Conservation (phyloP, 352 stramenopile species). For the Phytophthora syringae region DNA sequence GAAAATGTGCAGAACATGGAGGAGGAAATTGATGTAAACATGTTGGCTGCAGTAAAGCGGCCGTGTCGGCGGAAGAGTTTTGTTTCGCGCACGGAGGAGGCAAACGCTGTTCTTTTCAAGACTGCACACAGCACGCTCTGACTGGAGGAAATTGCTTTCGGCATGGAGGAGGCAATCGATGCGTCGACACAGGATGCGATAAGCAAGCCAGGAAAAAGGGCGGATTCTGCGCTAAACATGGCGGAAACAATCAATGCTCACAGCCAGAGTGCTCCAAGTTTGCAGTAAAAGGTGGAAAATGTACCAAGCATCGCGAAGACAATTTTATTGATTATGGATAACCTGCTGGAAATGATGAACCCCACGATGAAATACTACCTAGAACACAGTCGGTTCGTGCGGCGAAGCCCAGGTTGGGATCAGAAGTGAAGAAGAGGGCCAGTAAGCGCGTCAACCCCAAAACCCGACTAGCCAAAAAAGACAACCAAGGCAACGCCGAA, state of each 20-base stretch:
- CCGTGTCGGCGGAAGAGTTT: neutral
- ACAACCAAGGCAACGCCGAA: too few species aligned
- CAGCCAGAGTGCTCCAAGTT: neutral
- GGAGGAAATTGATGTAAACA: neutral
- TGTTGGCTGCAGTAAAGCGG: neutral
- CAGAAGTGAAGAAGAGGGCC: too few species aligned
- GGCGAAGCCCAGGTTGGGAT: too few species aligned
- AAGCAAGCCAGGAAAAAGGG: conserved; percentile 8
- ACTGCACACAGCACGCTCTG: neutral
- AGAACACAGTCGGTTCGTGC: too few species aligned
- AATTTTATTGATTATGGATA: neutral
- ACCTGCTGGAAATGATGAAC: too few species aligned
- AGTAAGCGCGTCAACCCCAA: too few species aligned
- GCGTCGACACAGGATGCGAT: conserved; percentile 10
- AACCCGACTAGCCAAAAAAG: too few species aligned
- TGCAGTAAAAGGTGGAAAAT: neutral
- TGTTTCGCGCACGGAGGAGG: neutral
- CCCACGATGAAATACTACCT: too few species aligned
- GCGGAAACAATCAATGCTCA: neutral
- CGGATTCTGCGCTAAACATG: neutral
- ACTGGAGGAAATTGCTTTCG: neutral
- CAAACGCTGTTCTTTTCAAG: neutral
- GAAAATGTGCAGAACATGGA: conserved; percentile 15
- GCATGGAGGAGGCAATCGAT: neutral
- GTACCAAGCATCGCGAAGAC: neutral